Conservation (phyloP, 2,329 filamentous ascomycete genomes). For the Teratosphaeria destructans region DNA sequence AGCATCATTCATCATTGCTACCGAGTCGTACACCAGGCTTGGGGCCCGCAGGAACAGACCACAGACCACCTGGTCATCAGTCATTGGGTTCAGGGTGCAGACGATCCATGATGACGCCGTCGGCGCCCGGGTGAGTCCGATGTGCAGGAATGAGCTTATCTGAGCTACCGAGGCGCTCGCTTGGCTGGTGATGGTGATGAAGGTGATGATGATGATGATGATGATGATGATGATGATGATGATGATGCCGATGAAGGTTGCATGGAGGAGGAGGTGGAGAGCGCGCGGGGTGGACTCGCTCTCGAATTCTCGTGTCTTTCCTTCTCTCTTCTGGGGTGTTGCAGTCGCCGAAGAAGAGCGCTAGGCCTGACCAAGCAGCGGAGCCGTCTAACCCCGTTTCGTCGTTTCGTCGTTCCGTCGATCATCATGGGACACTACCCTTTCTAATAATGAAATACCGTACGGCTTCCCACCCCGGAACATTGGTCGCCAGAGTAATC, state of each 20-base stretch:
- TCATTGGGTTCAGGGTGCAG: not conserved
- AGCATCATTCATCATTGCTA: not conserved
- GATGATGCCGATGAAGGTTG: not conserved
- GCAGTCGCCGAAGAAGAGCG: not conserved
- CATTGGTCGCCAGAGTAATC: not conserved
- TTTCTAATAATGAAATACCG: too few relatives aligned
- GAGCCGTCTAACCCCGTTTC: not conserved
- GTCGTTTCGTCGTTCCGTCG: not conserved
- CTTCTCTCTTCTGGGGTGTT: not conserved
- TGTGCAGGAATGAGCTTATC: not conserved
- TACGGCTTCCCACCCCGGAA: not conserved
- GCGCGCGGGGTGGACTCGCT: not conserved
- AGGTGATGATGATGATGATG: not conserved
- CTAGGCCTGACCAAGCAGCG: not conserved
- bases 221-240: too few relatives aligned
- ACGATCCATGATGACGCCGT: conserved; percentile 1
- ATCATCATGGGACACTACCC: not conserved
- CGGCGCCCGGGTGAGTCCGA: not conserved
- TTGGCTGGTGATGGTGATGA: not conserved
- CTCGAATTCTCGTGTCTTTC: not conserved
- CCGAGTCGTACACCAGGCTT: not conserved
- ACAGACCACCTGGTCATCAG: not conserved
- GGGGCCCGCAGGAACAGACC: not conserved
- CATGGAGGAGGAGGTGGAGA: not conserved
- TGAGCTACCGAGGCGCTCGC: conserved; percentile 4